A percentile compares a stretch with the other conserved stretches of the same genome.
phyloP scores from a whole-genome alignment of 176 grass and related monocot genomes.

The Urochloa ruziziensis region DNA sequence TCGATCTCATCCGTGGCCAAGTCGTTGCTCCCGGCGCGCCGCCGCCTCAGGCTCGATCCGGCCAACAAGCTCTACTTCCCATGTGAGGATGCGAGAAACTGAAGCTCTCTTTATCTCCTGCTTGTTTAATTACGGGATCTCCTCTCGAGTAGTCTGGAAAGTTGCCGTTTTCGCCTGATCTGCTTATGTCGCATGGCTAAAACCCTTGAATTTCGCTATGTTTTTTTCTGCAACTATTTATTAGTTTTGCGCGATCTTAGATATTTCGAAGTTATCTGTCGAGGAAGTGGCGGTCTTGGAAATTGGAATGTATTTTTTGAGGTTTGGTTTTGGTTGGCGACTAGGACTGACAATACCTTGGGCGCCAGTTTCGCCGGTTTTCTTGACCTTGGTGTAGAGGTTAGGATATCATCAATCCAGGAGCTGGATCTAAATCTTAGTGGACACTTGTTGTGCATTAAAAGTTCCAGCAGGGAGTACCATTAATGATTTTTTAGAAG shows the following conservation, averaged over 20 bases:
- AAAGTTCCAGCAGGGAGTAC: neutral
- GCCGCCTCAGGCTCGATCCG: conserved; percentile 87
- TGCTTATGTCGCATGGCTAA: neutral
- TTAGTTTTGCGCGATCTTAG: conserved; percentile 20
- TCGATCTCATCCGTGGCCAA: conserved; percentile 83
- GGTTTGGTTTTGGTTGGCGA: neutral
- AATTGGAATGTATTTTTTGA: neutral
- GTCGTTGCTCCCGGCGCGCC: conserved; percentile 66
- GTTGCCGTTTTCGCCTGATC: conserved; percentile 22
- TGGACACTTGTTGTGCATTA: conserved; percentile 1
- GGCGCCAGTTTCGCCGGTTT: neutral
- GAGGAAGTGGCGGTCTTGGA: neutral
- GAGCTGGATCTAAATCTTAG: conserved; percentile 7
- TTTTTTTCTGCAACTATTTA: conserved; percentile 4
- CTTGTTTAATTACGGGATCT: conserved; percentile 30
- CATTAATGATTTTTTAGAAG: conserved; percentile 11
- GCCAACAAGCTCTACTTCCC: conserved; percentile 93
- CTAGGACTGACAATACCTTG: neutral
- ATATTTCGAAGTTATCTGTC: neutral
- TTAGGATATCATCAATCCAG: conserved; percentile 7
- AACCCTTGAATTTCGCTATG: neutral
- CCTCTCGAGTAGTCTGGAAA: neutral
- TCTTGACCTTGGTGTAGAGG: conserved; percentile 15
- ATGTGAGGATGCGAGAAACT: conserved; percentile 55
- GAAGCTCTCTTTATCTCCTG: neutral